These are phyloP conservation scores for Fraxinus albicans DNA, from an alignment of 305 asterid genomes.

Conservation along the genomic window DNA sequence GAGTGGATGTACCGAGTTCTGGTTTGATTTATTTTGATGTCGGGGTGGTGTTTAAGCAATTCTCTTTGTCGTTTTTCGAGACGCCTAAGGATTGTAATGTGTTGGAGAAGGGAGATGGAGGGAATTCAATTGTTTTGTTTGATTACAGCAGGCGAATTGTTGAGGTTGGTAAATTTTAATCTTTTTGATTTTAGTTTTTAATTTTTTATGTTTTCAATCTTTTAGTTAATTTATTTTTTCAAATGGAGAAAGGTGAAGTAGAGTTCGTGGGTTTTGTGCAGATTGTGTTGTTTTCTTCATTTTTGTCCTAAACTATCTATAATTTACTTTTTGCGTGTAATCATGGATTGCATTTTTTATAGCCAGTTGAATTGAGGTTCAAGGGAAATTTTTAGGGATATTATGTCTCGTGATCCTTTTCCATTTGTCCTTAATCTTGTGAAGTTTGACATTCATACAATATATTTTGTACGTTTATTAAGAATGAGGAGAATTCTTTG, in stretches of 20 bases:
- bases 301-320: not conserved
- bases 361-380: not conserved
- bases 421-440: not conserved
- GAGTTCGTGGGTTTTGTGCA: not conserved
- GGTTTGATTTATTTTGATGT: conserved; percentile 90
- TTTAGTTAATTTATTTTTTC: not conserved
- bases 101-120: conserved; percentile 17
- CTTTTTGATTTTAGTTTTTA: not conserved
- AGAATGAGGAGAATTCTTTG: not conserved
- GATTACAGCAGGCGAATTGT: conserved; percentile 23
- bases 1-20: conserved; percentile 78
- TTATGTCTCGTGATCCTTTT: not conserved
- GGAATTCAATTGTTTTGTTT: conserved; percentile 28
- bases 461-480: not conserved
- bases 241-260: not conserved
- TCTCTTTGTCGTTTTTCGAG: conserved; percentile 74
- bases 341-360: not conserved
- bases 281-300: not conserved
- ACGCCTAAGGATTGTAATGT: conserved; percentile 68
- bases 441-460: not conserved
- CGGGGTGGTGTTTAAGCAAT: conserved; percentile 79
- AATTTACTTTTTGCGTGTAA: not conserved
- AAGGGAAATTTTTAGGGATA: not conserved
- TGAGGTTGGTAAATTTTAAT: conserved; percentile 41
- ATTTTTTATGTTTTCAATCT: not conserved